Conservation (phyloP, 1,139 yeast genomes). For the Yamadazyma aaseri region DNA sequence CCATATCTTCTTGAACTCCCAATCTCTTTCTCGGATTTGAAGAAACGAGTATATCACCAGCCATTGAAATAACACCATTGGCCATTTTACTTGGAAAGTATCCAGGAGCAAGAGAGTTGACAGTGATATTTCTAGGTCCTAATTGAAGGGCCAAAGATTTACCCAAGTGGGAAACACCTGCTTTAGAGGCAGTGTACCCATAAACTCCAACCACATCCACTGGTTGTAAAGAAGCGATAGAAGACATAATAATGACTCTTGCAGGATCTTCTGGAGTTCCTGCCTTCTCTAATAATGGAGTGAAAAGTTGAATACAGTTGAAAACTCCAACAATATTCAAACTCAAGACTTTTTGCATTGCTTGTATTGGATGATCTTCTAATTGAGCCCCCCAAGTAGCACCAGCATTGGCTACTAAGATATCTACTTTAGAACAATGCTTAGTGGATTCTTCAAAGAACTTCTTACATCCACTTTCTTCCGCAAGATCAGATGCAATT, state of each 20-base stretch:
- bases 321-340: slow-evolving; percentile 74
- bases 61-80: slow-evolving; percentile 55
- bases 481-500: slow-evolving; percentile 61
- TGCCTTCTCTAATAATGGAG: slow-evolving; percentile 54
- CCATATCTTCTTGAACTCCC: slow-evolving; percentile 62
- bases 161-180: slow-evolving; percentile 72
- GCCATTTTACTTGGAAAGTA: slow-evolving; percentile 81
- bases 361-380: slow-evolving; percentile 59
- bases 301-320: slow-evolving; percentile 60
- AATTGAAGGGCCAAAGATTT: slow-evolving; percentile 61
- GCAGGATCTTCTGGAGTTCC: slow-evolving; percentile 63
- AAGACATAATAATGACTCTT: slow-evolving; percentile 66
- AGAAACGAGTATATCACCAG: slow-evolving; percentile 50
- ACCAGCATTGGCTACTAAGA: slow-evolving; percentile 77
- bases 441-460: slow-evolving; percentile 45
- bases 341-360: slow-evolving; percentile 62
- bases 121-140: slow-evolving; percentile 66
- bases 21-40: slow-evolving; percentile 65
- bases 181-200: slow-evolving; percentile 75
- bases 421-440: slow-evolving; percentile 50
- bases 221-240: slow-evolving; percentile 50
- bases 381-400: slow-evolving; percentile 77
- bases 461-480: slow-evolving; percentile 47
- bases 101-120: slow-evolving; percentile 74
- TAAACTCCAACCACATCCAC: slow-evolving; percentile 55